phyloP scores from a whole-genome alignment of 148 eudicot genomes.

The Chenopodium album region DNA sequence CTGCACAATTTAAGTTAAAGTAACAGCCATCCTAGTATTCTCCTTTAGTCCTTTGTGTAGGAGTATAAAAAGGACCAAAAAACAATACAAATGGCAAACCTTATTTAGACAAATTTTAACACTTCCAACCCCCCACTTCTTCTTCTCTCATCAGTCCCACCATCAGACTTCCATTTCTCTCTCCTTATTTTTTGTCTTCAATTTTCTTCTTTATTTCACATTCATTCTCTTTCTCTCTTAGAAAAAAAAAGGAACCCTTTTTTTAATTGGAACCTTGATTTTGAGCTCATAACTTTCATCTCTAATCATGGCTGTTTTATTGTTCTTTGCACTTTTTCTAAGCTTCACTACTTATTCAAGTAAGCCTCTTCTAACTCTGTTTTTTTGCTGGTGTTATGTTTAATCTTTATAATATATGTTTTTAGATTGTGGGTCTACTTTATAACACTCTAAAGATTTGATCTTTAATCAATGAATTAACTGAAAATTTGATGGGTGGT shows the following conservation, averaged over 20 bases:
- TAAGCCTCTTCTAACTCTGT: conserved; percentile 14
- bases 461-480: too few species aligned
- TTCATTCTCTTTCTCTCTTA: conserved; percentile 6
- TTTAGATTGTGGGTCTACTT: too few species aligned
- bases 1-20: background rate
- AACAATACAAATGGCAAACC: conserved; percentile 21
- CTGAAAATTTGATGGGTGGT: too few species aligned
- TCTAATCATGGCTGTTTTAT: conserved; percentile 32
- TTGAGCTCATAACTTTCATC: conserved; percentile 15
- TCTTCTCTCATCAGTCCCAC: conserved; percentile 10
- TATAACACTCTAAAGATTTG: too few species aligned
- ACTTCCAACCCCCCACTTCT: conserved; percentile 8
- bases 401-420: too few species aligned
- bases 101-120: background rate
- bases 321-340: conserved; percentile 35
- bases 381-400: background rate
- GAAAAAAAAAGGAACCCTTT: background rate
- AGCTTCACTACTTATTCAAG: conserved; percentile 39
- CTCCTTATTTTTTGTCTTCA: background rate
- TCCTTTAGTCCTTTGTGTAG: background rate
- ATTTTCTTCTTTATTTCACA: conserved; percentile 12
- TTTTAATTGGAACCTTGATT: background rate
- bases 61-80: conserved; percentile 17
- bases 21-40: background rate
- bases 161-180: background rate